Percentiles rank a stretch among this genome's conserved stretches.
Conservation (phyloP, 106 monocot genomes). For the Apostasia ramifera region DNA sequence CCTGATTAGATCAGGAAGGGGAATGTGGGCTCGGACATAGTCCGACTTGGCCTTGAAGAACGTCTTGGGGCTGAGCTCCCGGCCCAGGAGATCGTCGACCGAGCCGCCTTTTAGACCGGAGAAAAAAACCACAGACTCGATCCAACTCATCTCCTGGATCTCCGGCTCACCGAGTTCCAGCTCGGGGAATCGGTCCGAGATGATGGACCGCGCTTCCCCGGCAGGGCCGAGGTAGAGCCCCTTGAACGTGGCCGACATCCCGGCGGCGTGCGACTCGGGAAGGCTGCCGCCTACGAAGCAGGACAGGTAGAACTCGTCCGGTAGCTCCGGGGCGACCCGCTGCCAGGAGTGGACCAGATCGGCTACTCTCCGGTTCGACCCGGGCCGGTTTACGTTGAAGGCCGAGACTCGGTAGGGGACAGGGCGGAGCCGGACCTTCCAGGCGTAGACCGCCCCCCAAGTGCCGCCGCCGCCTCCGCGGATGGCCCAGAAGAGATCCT, state of each 20-base stretch:
- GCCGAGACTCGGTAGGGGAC: conserved; percentile 29
- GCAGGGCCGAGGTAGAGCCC: conserved; percentile 31
- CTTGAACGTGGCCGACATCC: conserved; percentile 37
- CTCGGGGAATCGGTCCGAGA: conserved; percentile 19
- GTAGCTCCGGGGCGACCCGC: conserved; percentile 25
- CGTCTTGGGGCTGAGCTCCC: conserved; percentile 22
- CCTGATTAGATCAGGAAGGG: conserved; percentile 1
- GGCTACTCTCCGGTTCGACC: conserved; percentile 20
- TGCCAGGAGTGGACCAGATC: conserved; percentile 49
- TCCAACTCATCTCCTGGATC: conserved; percentile 51
- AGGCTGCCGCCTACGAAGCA: conserved; percentile 23
- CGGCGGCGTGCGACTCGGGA: conserved; percentile 2
- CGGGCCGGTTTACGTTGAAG: conserved; percentile 31
- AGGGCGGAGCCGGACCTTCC: conserved; percentile 31
- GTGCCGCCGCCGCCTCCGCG: conserved; percentile 63
- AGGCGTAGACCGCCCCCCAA: conserved; percentile 52
- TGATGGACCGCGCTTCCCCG: conserved; percentile 6
- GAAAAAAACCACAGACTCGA: conserved; percentile 40
- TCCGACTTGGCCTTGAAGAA: conserved; percentile 78
- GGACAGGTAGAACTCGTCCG: conserved; percentile 57
- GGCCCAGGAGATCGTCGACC: conserved; percentile 24
- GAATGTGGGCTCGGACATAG: conserved; percentile 30
- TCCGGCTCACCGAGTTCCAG: conserved; percentile 8
- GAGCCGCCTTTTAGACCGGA: conserved; percentile 33
- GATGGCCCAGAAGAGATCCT: conserved; percentile 66